Base-by-base conservation (phyloP, 2,329 filamentous ascomycete genomes). In the Peltaster fructicola region DNA sequence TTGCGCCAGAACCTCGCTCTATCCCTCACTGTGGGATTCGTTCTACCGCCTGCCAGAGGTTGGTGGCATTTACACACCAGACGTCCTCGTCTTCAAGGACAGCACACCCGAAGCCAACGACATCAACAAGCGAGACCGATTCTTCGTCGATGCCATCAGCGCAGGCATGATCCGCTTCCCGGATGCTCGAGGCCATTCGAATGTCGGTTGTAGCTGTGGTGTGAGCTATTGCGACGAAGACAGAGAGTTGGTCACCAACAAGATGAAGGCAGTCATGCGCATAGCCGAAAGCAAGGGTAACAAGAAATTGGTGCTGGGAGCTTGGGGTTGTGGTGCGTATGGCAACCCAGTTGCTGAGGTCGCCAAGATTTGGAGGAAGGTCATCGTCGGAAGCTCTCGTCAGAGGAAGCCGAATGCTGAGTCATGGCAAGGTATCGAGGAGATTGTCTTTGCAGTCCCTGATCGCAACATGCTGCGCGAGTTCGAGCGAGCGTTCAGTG, bases 241-340 rank as follows among this genome's bases (percentile, higher is more conserved):
- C 24, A 48, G 58, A 1, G 61, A 63, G 15, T 28, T 60, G 5
- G 56, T 54, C 0, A 33, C 56, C 13, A 41, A 43, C 5, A 71
- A 70, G 44, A 70, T 73, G 56, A 50, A 51, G 13, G 54, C 51
- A 3, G 64, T 70, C 2, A 38, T 73, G 43, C 50, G 63, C 2
- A 56, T 70, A 3, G 50, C 54, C 3, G 39, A 48, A 5, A 38
- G 46, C 1, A 55, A 53, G 29, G 57, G 59, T 0, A 50, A 52
- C 4, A 50, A 43, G 13, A 56, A 48, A 27, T 34, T 71, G 0
- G 61, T 73, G 0, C 48, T 73, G 0, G 68, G 68, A 0, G 66
- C 68, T 0, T 72, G 67, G 65, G 68, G 68, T 0, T 71, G 66
- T 32, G 68, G 68, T 3, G 66, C 65, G 0, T 69, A 71, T 29